Conservation (phyloP, 495 filamentous ascomycete species). For the Letharia columbiana region DNA sequence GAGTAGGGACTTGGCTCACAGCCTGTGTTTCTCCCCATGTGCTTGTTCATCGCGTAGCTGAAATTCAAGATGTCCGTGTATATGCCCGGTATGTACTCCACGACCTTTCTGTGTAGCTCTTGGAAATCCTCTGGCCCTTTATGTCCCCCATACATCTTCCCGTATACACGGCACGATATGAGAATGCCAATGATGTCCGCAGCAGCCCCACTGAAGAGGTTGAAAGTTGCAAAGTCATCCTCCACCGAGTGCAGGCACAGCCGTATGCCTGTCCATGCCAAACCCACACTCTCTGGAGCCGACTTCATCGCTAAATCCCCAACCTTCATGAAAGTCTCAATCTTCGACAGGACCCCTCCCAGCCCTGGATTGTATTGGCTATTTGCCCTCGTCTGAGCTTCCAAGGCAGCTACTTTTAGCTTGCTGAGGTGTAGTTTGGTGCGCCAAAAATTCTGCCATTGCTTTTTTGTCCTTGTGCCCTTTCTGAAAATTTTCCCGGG, state of each 20-base stretch:
- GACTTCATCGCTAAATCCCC: not conserved
- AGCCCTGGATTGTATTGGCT: not conserved
- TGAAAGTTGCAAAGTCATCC: slow-evolving; percentile 9
- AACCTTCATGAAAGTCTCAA: not conserved
- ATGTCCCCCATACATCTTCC: slow-evolving; percentile 6
- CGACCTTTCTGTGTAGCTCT: slow-evolving; percentile 7
- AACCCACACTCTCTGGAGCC: not conserved
- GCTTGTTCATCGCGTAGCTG: slow-evolving; percentile 11
- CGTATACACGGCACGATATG: slow-evolving; percentile 6
- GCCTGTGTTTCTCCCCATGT: slow-evolving; percentile 5
- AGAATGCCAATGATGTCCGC: slow-evolving; percentile 13
- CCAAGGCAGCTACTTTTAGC: not conserved
- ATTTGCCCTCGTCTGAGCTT: not conserved
- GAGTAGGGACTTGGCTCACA: not conserved
- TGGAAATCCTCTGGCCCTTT: slow-evolving; percentile 9
- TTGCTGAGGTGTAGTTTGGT: slow-evolving; percentile 1
- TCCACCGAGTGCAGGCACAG: slow-evolving; percentile 8
- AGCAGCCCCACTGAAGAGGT: slow-evolving; percentile 6
- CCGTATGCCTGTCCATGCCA: slow-evolving; percentile 3
- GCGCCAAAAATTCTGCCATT: slow-evolving; percentile 2
- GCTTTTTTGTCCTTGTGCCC: slow-evolving; percentile 4
- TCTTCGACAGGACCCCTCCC: slow-evolving; percentile 1
- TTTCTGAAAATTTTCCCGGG: slow-evolving; percentile 1
- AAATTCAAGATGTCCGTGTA: slow-evolving; percentile 4
- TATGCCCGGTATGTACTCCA: slow-evolving; percentile 4